Conservation (phyloP, 371 early-diverging fungal genomes). For the Circinella minor region DNA sequence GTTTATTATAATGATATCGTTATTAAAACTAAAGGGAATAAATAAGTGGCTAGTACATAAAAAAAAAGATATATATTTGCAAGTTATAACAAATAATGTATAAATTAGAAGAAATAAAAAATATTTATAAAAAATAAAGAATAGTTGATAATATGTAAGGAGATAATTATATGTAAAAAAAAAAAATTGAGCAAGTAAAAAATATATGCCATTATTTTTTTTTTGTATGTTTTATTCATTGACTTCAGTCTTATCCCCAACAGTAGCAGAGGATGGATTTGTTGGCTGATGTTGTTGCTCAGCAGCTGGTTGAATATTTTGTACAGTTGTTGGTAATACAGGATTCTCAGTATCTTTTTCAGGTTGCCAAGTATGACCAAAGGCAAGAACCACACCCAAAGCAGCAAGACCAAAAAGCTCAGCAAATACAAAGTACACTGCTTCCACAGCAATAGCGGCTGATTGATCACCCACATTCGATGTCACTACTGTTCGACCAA, state of each 20-base stretch:
- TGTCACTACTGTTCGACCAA: neutral
- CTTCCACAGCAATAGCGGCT: neutral
- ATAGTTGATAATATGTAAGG: too few relatives aligned
- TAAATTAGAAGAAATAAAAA: too few relatives aligned
- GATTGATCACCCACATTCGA: conserved; percentile 1
- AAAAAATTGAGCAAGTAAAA: too few relatives aligned
- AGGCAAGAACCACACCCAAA: neutral
- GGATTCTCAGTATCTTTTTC: neutral
- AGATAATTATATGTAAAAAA: too few relatives aligned
- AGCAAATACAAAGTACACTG: neutral
- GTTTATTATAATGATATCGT: too few relatives aligned
- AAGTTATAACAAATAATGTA: too few relatives aligned
- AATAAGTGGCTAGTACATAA: too few relatives aligned
- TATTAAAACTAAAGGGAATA: too few relatives aligned
- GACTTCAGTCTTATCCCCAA: conserved; percentile 12
- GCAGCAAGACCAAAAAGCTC: neutral
- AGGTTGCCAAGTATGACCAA: conserved; percentile 7
- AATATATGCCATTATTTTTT: neutral
- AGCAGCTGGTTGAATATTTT: neutral
- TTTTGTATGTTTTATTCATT: neutral
- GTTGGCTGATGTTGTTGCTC: neutral
- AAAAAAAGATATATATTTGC: too few relatives aligned
- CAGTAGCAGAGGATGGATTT: neutral
- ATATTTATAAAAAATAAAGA: too few relatives aligned
- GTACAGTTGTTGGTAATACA: neutral